Base-by-base conservation (phyloP, 768 basidiomycete genomes). In the Pulveroboletus ravenelii region DNA sequence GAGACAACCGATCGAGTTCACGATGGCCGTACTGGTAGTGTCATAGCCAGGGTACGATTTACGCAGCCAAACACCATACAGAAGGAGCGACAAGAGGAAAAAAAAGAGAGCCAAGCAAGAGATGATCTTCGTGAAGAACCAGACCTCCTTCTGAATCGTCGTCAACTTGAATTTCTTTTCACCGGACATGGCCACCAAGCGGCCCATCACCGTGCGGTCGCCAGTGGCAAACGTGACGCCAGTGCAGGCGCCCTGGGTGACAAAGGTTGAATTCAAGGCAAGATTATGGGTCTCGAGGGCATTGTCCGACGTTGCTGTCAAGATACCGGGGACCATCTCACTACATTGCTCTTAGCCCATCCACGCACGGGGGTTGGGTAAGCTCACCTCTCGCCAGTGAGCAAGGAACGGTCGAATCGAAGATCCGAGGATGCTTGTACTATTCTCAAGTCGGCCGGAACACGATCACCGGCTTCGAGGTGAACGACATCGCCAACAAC, bases 371-470 rank as follows among this genome's bases (percentile, higher is more conserved):
- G n/a, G n/a, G n/a, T n/a, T n/a, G n/a, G 55, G 30, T 39, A 23
- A 57, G 55, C 10, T 3, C 25, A 73, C 70, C 71, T 72, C 57
- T 77, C 77, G 9, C 75, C 77, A 3, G 81, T 82, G 32, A 82
- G 70, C 30, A 81, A 71, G 1, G 79, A 72, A 10, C 79, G 71
- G 48, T 82, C 80, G 41, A 81, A 72, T 27, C 72, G 72, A 48
- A 81, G 64, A 53, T 81, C 81, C 5, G 73, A 72, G 1, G 78
- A 77, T 51, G 73, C 74, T 13, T 77, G 62, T 35, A 81, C 72
- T 8, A 84, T 70, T 23, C 82, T 74, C 27, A 82, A 65, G 55
- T 84, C 83, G 0, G 82, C 80, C 5, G 81, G 81, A 6, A 82
- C 71, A 10, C 81, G 74, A 54, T 82, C 78, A n/a, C 80, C 80